Conservation (phyloP, 2,329 filamentous ascomycete genomes). For the Colletotrichum sp. region DNA sequence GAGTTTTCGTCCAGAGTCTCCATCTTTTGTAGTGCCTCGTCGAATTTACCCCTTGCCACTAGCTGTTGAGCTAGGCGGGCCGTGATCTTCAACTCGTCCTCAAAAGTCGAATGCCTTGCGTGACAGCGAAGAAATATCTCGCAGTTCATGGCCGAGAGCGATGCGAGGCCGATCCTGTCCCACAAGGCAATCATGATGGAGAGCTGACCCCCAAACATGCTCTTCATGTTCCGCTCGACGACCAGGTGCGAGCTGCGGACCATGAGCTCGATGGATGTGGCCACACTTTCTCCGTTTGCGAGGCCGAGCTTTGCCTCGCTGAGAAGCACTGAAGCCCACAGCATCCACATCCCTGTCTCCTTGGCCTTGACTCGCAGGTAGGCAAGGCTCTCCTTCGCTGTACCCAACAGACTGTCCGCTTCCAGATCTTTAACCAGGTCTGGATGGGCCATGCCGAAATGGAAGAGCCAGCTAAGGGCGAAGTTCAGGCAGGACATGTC, state of each 20-base stretch:
- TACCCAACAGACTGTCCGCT: slow-evolving; percentile 75
- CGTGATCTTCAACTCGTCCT: slow-evolving; percentile 78
- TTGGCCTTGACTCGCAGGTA: slow-evolving; percentile 88
- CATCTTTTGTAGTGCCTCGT: slow-evolving; percentile 59
- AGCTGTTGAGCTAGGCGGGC: slow-evolving; percentile 68
- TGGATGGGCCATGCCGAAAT: slow-evolving; percentile 88
- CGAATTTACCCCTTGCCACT: slow-evolving; percentile 71
- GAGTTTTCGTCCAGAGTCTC: slow-evolving; percentile 60
- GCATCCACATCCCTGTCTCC: slow-evolving; percentile 83
- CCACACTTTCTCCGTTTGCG: slow-evolving; percentile 69
- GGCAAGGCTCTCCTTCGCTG: slow-evolving; percentile 79
- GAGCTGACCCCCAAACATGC: slow-evolving; percentile 75
- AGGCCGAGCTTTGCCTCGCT: slow-evolving; percentile 85
- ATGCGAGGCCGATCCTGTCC: slow-evolving; percentile 71
- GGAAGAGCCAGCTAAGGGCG: slow-evolving; percentile 93
- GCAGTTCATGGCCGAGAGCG: slow-evolving; percentile 63
- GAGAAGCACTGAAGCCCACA: slow-evolving; percentile 83
- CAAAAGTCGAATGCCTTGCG: slow-evolving; percentile 60
- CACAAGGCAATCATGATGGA: slow-evolving; percentile 76
- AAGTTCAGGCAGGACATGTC: slow-evolving; percentile 95
- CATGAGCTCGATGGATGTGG: slow-evolving; percentile 74
- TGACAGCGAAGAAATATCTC: slow-evolving; percentile 82
- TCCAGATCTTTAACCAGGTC: slow-evolving; percentile 73
- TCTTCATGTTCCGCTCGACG: slow-evolving; percentile 75
- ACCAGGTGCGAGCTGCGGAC: slow-evolving; percentile 84